A percentile compares a stretch with the other conserved stretches of the same genome.
phyloP scores from a whole-genome alignment of 768 basidiomycete genomes.

The Kwoniella pini region DNA sequence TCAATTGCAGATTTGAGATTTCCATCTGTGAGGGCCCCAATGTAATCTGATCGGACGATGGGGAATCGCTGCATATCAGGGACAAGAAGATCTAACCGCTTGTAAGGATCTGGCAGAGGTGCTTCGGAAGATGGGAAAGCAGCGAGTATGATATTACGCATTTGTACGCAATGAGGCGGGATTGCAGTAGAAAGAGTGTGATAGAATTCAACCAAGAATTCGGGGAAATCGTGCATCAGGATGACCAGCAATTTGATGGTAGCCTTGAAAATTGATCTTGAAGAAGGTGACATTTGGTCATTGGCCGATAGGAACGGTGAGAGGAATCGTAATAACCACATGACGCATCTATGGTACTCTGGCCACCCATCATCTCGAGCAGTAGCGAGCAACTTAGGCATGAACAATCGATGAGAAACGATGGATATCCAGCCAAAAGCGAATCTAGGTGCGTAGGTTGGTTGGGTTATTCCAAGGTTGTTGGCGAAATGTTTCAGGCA shows the following conservation, averaged over 20 bases:
- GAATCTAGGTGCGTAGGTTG: slow-evolving; percentile 95
- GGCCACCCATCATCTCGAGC: slow-evolving; percentile 95
- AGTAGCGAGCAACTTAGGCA: slow-evolving; percentile 87
- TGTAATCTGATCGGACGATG: slow-evolving; percentile 85
- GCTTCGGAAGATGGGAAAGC: slow-evolving; percentile 69
- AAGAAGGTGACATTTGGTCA: slow-evolving; percentile 69
- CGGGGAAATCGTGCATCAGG: slow-evolving; percentile 97
- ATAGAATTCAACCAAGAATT: slow-evolving; percentile 95
- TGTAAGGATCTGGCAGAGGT: slow-evolving; percentile 65
- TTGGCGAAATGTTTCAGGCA: slow-evolving; percentile 81
- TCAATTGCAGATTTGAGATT: slow-evolving; percentile 80
- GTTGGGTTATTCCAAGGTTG: slow-evolving; percentile 92
- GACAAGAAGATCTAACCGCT: slow-evolving; percentile 59
- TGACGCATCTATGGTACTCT: slow-evolving; percentile 88
- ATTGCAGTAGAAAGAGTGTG: slow-evolving; percentile 93
- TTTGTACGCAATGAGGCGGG: slow-evolving; percentile 87
- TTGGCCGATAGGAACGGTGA: slow-evolving; percentile 79
- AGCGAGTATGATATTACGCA: slow-evolving; percentile 93
- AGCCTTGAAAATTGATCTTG: slow-evolving; percentile 85
- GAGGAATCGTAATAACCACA: slow-evolving; percentile 94
- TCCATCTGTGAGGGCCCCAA: slow-evolving; percentile 73
- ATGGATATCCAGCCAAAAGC: slow-evolving; percentile 98
- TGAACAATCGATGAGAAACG: slow-evolving; percentile 92
- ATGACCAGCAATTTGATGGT: slow-evolving; percentile 87
- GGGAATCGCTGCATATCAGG: slow-evolving; percentile 93